Percentiles rank a stretch among this genome's conserved stretches.
Conservation (phyloP, 163 green algal genomes). For the Chlamydomonas reinhardtii region DNA sequence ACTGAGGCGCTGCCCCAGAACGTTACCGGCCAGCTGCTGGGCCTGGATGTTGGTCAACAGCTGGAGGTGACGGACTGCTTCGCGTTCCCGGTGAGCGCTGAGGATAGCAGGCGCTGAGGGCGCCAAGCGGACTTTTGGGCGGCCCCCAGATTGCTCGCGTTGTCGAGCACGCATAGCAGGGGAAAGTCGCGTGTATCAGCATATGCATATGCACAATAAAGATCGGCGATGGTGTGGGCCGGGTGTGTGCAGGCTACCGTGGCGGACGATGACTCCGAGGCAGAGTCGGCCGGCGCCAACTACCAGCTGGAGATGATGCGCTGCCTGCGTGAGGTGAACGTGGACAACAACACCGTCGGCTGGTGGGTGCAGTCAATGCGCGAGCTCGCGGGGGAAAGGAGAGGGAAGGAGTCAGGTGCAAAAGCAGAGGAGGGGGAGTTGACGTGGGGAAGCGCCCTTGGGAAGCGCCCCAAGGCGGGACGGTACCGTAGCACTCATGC, state of each 20-base stretch:
- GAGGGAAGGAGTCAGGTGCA: background rate
- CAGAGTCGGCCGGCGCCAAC: conserved; percentile 80
- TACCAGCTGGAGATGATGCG: conserved; percentile 99
- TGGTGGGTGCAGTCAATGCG: conserved; percentile 76
- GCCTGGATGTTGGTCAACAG: conserved; percentile 95
- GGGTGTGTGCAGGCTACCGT: conserved; percentile 36
- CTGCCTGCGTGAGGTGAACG: conserved; percentile 97
- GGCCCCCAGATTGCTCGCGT: background rate
- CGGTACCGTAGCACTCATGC: too few relatives aligned
- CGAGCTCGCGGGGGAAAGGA: too few relatives aligned
- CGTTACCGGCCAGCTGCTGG: conserved; percentile 97
- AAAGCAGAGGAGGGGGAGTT: too few relatives aligned
- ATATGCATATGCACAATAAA: too few relatives aligned
- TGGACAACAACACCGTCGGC: conserved; percentile 99
- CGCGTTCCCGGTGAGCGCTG: conserved; percentile 91
- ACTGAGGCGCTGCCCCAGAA: conserved; percentile 81
- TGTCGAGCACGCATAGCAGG: too few relatives aligned
- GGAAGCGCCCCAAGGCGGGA: too few relatives aligned
- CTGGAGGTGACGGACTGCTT: conserved; percentile 99
- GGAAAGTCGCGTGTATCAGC: too few relatives aligned
- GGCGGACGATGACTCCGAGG: conserved; percentile 70
- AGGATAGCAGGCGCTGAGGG: too few relatives aligned
- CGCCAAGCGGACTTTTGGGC: background rate
- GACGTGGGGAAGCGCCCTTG: too few relatives aligned
- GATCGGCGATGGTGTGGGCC: too few relatives aligned